Base-by-base conservation (phyloP, 164 flowering plant species). In the Buxus sempervirens region DNA sequence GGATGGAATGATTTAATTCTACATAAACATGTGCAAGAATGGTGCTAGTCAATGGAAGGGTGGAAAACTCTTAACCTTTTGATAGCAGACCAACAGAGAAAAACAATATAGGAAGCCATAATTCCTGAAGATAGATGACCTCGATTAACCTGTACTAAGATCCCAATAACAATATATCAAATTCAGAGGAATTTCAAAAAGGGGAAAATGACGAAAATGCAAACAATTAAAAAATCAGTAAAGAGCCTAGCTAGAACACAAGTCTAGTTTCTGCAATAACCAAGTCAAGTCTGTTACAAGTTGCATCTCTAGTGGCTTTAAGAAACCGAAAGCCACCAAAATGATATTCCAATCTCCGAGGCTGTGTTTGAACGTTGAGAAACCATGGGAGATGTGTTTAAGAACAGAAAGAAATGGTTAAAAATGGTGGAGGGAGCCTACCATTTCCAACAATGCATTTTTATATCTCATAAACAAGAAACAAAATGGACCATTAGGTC, bases 1-100 rank as follows among this genome's bases (percentile, higher is more conserved):
- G 45, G 41, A 25, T 45, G 38, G n/a, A 60, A 49, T 49, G 22
- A 60, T 42, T 13, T 51, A 19, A 19, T 69, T 61, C 20, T 21
- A 28, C 3, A 51, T 6, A 64, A 65, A 21, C 27, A 41, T 26
- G 48, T 56, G 15, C 27, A 27, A 56, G 53, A 28, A 19, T 38
- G 23, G 62, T 5, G 63, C 42, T 42, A 58, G 16, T 15, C 27
- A 38, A 19, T 62, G 14, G 21, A 21, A 8, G 5, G 60, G 41
- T 20, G 26, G 0, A 15, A 42, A 58, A 27, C 49, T 38, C 73
- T n/a, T 69, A 54, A 88, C 97, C 98, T 94, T 83, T 91, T 80
- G 60, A 94, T 83, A 58, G 98, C 96, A 76, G 87, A 86, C 98
- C 98, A 94, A 68, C 97, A 94, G 38, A 94, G 88, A 77, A 85